phyloP scores from a whole-genome alignment of 2,329 filamentous ascomycete genomes.

The Fusarium abutilonis region DNA sequence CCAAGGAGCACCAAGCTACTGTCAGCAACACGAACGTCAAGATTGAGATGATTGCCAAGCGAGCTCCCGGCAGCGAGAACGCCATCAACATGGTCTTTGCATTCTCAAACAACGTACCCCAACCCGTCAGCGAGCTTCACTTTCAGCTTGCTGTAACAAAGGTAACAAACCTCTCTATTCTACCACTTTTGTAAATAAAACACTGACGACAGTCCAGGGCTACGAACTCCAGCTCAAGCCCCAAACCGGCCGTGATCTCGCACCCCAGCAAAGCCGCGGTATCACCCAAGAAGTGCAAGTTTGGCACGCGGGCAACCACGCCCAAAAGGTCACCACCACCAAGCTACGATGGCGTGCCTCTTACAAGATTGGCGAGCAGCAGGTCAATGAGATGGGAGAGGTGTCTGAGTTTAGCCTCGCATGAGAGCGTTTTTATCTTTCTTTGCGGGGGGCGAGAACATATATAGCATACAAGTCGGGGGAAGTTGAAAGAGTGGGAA shows the following conservation, averaged over 20 bases:
- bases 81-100: constrained; percentile 76
- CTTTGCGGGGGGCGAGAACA: background rate
- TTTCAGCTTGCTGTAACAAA: constrained; percentile 95
- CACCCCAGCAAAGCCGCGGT: constrained; percentile 76
- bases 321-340: constrained; percentile 76
- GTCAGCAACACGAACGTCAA: constrained; percentile 77
- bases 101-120: constrained; percentile 83
- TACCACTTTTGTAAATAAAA: background rate
- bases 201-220: constrained; percentile 61
- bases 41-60: constrained; percentile 76
- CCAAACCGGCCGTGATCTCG: constrained; percentile 81
- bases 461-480: constrained; percentile 1
- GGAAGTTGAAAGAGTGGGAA: constrained; percentile 6
- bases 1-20: constrained; percentile 69
- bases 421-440: constrained; percentile 49
- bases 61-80: constrained; percentile 62
- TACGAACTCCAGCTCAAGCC: constrained; percentile 84
- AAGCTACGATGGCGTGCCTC: constrained; percentile 91
- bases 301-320: constrained; percentile 74
- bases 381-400: constrained; percentile 84
- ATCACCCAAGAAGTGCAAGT: constrained; percentile 85
- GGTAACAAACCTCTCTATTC: constrained; percentile 60
- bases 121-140: constrained; percentile 80
- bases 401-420: constrained; percentile 81
- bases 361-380: constrained; percentile 75